Base-by-base conservation (phyloP, 345 rosid species). In the Eucalyptus erythrocorys region DNA sequence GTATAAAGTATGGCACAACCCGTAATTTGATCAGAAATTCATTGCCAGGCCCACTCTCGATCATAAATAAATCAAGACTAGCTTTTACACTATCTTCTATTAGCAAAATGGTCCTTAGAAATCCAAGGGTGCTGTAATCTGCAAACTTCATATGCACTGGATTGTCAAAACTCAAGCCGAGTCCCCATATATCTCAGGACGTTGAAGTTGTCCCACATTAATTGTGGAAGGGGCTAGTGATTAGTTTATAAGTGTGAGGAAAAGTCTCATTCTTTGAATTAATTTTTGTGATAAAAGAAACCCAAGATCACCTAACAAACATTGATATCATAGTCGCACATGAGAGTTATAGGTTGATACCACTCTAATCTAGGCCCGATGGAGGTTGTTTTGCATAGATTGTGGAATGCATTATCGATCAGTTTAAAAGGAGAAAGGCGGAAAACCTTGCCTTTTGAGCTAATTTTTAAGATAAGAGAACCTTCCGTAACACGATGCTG, bases 201-300 rank as follows among this genome's bases (percentile, higher is more conserved):
- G 82, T 21, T 51, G 26, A 51, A 26, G 0, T 51, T 51, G 26
- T 51, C 26, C 8, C 26, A 51, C 0, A 51, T 51, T 8, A 2
- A 51, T 51, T 21, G 26, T 21, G 5, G 0, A 51, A 51, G 1
- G 0, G 0, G 10, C 10, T 51, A 51, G 10, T 51, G 0, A 21
- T 51, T 0, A 0, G 0, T 51, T 51, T 51, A 51, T 51, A 51
- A 51, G 2, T 21, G 0, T 51, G 10, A 51, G 0, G 26, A 2
- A 51, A 51, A 51, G 2, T 51, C 26, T 21, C 5, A 0, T 51
- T 26, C 0, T 51, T 51, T 7, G 0, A 51, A 8, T 0, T 51
- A 21, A 51, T 3, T 51, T 51, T 21, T 21, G 0, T 4, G 57
- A 2, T 21, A 51, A 21, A 51, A 51, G 4, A 51, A 51, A 21